These are phyloP conservation scores for Prunella vulgaris DNA, from an alignment of 257 asterid genomes.

Conservation along the genomic window DNA sequence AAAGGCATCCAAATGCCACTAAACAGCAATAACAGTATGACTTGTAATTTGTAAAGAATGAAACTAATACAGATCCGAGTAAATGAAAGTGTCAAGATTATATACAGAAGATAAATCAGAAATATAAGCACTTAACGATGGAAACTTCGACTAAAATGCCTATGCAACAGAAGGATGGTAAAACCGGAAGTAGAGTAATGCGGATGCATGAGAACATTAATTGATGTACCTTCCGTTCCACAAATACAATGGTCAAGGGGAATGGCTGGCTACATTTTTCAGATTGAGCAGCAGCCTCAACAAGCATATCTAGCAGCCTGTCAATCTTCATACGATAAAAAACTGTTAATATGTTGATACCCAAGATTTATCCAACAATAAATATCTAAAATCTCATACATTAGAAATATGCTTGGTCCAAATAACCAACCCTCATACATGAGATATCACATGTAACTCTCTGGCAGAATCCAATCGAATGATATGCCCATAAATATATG, in stretches of 20 bases:
- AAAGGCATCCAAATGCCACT: not conserved
- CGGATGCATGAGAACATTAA: constrained; percentile 1
- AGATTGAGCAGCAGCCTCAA: constrained; percentile 73
- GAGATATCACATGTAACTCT: not conserved
- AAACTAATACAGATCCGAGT: not conserved
- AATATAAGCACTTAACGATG: not conserved
- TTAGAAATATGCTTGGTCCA: constrained; percentile 12
- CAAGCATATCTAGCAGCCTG: constrained; percentile 73
- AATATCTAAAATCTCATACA: not conserved
- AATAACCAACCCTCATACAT: constrained; percentile 3
- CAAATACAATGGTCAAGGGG: constrained; percentile 91
- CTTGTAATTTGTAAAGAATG: constrained; percentile 2
- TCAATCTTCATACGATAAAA: constrained; percentile 55
- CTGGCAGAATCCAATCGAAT: not conserved
- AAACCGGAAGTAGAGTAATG: not conserved
- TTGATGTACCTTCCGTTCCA: constrained; percentile 73
- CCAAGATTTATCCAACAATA: constrained; percentile 10
- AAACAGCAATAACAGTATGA: not conserved
- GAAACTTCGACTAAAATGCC: constrained; percentile 14
- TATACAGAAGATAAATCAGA: constrained; percentile 8
- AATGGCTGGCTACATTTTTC: constrained; percentile 58
- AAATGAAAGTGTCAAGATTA: not conserved
- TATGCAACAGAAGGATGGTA: not conserved
- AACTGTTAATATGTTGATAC: constrained; percentile 19
- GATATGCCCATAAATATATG: not conserved